phyloP scores from a whole-genome alignment of 306 rosid species.

The Prunus armeniaca region DNA sequence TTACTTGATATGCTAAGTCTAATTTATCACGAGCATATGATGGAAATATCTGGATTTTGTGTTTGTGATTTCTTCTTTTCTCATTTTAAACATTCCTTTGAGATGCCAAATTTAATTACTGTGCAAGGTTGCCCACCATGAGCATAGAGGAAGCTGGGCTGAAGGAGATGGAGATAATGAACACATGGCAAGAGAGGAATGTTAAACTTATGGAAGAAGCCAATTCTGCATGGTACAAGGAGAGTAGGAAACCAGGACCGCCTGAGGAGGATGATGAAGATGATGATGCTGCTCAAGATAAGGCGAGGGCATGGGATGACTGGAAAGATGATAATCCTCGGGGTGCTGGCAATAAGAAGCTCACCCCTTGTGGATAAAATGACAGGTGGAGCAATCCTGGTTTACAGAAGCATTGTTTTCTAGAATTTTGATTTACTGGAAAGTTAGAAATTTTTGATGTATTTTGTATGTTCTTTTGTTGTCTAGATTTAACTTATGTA shows the following conservation, averaged over 20 bases:
- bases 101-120: constrained; percentile 33
- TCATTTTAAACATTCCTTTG: constrained; percentile 3
- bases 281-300: constrained; percentile 84
- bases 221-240: constrained; percentile 83
- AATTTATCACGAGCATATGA: background rate
- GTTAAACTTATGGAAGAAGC: constrained; percentile 78
- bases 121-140: constrained; percentile 90
- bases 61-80: background rate
- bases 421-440: background rate
- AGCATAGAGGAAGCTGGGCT: constrained; percentile 99
- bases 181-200: constrained; percentile 88
- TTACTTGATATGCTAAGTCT: background rate
- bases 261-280: constrained; percentile 58
- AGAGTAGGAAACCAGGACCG: constrained; percentile 45
- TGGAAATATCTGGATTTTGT: background rate
- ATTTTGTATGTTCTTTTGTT: background rate
- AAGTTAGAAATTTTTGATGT: background rate
- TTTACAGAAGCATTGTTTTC: background rate
- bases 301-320: constrained; percentile 92
- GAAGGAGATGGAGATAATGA: constrained; percentile 94
- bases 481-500: background rate
- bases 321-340: constrained; percentile 99
- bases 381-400: background rate
- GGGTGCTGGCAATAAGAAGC: constrained; percentile 92
- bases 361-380: constrained; percentile 82